phyloP scores from a whole-genome alignment of 1,284 basidiomycete species.

The Prillingera fragicola region DNA sequence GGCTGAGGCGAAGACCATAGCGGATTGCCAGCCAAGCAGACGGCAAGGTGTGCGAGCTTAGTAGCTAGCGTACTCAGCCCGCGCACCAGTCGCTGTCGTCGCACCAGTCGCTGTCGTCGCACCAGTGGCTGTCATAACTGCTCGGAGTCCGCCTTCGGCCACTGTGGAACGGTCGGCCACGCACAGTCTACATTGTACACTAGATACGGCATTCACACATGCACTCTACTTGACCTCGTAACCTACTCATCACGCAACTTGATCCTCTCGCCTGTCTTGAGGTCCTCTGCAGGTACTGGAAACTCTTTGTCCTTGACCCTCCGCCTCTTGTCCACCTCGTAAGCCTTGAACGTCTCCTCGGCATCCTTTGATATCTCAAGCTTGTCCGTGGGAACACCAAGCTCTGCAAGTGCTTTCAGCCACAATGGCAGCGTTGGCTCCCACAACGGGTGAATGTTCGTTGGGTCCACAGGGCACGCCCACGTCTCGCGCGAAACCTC shows the following conservation, averaged over 20 bases:
- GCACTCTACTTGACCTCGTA: neutral
- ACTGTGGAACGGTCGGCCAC: too few relatives aligned
- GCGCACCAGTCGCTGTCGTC: too few relatives aligned
- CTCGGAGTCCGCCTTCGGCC: too few relatives aligned
- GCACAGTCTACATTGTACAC: neutral
- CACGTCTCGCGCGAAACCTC: slow-evolving; percentile 33
- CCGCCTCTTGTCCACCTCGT: slow-evolving; percentile 39
- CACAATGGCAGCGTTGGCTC: slow-evolving; percentile 44
- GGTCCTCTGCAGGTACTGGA: slow-evolving; percentile 8
- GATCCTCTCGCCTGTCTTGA: slow-evolving; percentile 11
- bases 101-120: too few relatives aligned
- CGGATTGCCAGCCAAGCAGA: too few relatives aligned
- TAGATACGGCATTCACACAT: neutral
- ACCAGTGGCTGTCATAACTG: too few relatives aligned
- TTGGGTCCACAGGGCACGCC: slow-evolving; percentile 40
- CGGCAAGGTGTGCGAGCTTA: too few relatives aligned
- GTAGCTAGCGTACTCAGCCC: too few relatives aligned
- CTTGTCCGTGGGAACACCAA: slow-evolving; percentile 27
- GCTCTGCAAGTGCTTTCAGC: slow-evolving; percentile 25
- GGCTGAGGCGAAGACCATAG: too few relatives aligned
- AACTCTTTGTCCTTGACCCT: slow-evolving; percentile 17
- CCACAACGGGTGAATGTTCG: slow-evolving; percentile 44
- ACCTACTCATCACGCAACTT: slow-evolving; percentile 32
- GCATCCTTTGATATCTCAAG: slow-evolving; percentile 34
- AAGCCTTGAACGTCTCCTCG: slow-evolving; percentile 39